Base-by-base conservation (phyloP, 306 rosid genomes). In the Amphicarpaea edgeworthii region DNA sequence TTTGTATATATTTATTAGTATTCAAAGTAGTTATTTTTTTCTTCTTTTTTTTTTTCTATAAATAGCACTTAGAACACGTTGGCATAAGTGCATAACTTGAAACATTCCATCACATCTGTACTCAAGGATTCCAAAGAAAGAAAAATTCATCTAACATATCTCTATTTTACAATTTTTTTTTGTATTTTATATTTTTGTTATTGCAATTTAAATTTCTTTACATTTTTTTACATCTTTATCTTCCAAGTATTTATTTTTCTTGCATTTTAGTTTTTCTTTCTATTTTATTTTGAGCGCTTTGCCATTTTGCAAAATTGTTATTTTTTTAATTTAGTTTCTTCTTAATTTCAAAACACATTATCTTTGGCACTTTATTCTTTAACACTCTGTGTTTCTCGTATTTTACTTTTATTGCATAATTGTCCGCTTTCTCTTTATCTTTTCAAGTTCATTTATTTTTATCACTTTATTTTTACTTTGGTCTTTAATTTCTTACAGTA, bases 381-480 rank as follows among this genome's bases (percentile, higher is more conserved):
- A 57, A 26, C 15, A 21, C 14, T 21, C n/a, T 54, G 9, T 4
- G 62, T 55, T 55, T 23, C 62, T 55, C 34, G 11, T 5, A 23
- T 55, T 55, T 23, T 55, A 23, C 62, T 23, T 55, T 55, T 55
- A 23, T 26, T 1, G 37, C 37, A 21, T 55, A 55, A 23, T 21
- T 23, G 4, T 23, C 32, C 24, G 34, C 62, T 55, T 57, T 57
- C 37, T 24, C 63, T 57, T 57, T 57, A 11, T 57, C 63, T 24
- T 57, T 57, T 12, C 63, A 57, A 57, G 37, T 24, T 55, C n/a
- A 12, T 55, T n/a, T 55, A 57, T 57, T 24, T 55, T 57, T 57
- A 12, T 3, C 37, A 57, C 63, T 57, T 57, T 53, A 10, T 53
- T 53, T 41, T 53, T 21, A 20, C 21, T 53, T 53, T 24, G 6